These are phyloP conservation scores for Cyclotella atomus DNA, from an alignment of 108 stramenopile species.

Conservation along the genomic window DNA sequence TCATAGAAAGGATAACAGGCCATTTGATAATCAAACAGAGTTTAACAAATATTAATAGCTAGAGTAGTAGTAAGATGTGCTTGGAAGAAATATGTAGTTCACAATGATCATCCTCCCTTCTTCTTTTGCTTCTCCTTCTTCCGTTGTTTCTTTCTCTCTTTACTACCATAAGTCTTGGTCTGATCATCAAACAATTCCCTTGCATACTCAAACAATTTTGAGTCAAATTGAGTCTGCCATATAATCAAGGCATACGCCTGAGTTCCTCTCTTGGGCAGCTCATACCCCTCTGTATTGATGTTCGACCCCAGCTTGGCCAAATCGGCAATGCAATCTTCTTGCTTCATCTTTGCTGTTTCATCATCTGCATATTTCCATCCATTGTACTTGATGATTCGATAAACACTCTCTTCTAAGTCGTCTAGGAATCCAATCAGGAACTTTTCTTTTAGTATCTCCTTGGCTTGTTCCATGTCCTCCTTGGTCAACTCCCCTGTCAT, in stretches of 20 bases:
- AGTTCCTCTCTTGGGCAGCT: conserved; percentile 52
- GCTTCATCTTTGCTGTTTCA: conserved; percentile 41
- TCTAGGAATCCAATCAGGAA: conserved; percentile 58
- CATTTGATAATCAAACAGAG: too few relatives aligned
- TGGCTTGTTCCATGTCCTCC: conserved; percentile 51
- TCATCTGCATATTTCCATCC: conserved; percentile 50
- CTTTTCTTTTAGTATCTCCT: conserved; percentile 52
- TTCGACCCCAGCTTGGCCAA: conserved; percentile 31
- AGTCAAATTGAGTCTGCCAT: conserved; percentile 62
- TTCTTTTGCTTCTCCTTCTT: conserved; percentile 58
- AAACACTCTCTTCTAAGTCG: conserved; percentile 47
- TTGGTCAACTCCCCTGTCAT: conserved; percentile 62
- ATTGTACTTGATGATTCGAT: conserved; percentile 50
- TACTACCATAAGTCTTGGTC: conserved; percentile 55
- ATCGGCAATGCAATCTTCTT: conserved; percentile 53
- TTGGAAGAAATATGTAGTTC: too few relatives aligned
- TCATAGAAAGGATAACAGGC: too few relatives aligned
- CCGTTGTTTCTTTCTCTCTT: conserved; percentile 50
- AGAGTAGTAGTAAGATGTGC: too few relatives aligned
- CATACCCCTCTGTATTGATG: conserved; percentile 45
- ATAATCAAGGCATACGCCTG: conserved; percentile 50
- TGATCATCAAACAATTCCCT: conserved; percentile 52
- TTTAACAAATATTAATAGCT: too few relatives aligned
- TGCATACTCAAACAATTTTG: conserved; percentile 51
- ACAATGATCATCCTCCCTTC: too few relatives aligned